These are phyloP conservation scores for Fomitopsis schrenkii DNA, from an alignment of 1,284 basidiomycete genomes.

Conservation along the genomic window DNA sequence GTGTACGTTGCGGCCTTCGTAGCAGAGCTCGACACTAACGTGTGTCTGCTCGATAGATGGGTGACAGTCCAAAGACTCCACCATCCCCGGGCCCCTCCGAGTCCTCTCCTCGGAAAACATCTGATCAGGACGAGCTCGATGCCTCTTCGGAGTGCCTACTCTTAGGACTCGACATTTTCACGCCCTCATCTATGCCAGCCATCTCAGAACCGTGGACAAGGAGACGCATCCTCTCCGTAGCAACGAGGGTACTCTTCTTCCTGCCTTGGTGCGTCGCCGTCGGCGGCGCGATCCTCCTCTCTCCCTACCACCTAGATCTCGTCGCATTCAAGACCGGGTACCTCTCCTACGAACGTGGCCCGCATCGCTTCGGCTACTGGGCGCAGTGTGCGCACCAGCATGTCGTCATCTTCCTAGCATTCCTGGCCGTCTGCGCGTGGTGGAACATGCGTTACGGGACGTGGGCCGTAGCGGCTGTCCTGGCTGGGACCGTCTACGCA, in stretches of 20 bases:
- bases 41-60: no score
- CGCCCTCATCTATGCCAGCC: neutral
- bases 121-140: neutral
- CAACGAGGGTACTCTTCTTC: constrained; percentile 27
- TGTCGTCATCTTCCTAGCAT: constrained; percentile 36
- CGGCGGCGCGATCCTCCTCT: constrained; percentile 39
- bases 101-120: neutral
- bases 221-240: neutral
- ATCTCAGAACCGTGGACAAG: neutral
- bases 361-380: constrained; percentile 42
- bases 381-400: constrained; percentile 38
- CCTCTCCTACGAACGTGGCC: constrained; percentile 27
- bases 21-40: neutral
- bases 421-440: constrained; percentile 26
- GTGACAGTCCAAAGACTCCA: neutral
- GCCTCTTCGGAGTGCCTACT: neutral
- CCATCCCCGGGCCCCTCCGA: neutral
- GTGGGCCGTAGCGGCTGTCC: constrained; percentile 21
- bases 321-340: constrained; percentile 39
- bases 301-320: constrained; percentile 33
- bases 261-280: constrained; percentile 46
- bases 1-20: neutral
- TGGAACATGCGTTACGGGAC: constrained; percentile 23
- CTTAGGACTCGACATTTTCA: neutral
- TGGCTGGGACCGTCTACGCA: constrained; percentile 31